phyloP scores from a whole-genome alignment of 805 yeast genomes.

The Candida cerambycidarum region DNA sequence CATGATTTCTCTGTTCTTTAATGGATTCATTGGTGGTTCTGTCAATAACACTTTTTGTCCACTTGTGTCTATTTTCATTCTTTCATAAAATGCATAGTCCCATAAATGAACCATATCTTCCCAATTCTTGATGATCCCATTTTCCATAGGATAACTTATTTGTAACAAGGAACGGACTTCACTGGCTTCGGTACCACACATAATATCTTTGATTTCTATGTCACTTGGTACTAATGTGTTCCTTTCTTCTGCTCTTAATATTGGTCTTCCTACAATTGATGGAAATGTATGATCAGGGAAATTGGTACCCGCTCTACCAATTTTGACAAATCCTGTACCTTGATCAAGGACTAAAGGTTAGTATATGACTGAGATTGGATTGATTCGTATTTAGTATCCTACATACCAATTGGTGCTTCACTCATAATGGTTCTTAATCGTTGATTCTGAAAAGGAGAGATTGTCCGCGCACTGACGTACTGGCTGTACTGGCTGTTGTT shows the following conservation, averaged over 20 bases:
- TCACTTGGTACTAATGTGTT: conserved; percentile 51
- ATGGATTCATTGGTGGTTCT: conserved; percentile 98
- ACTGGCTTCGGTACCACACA: conserved; percentile 97
- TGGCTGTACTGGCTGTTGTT: no score
- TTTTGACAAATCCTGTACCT: conserved; percentile 98
- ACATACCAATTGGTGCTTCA: conserved; percentile 34
- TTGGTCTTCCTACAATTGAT: conserved; percentile 96
- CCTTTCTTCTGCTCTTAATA: conserved; percentile 93
- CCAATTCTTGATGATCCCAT: conserved; percentile 96
- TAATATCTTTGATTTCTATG: conserved; percentile 85
- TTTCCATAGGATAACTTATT: conserved; percentile 97
- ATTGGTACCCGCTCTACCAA: conserved; percentile 95
- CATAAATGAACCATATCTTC: conserved; percentile 98
- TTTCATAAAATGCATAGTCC: conserved; percentile 95
- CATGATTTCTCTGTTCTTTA: conserved; percentile 87
- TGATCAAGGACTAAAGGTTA: conserved; percentile 80
- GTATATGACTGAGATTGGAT: conserved; percentile 6
- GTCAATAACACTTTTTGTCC: conserved; percentile 85
- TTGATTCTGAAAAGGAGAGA: conserved; percentile 1
- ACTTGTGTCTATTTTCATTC: conserved; percentile 71
- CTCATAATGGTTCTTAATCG: conserved; percentile 18
- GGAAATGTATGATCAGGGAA: conserved; percentile 98
- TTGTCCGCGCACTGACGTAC: conserved; percentile 1
- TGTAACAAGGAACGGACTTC: conserved; percentile 87
- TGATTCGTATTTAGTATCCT: background rate